Percentiles rank a stretch among this genome's conserved stretches.
Evolutionary conservation across 176 grass and related monocot genomes (phyloP).

Genomic region (Miscanthus lutarioriparius): DNA sequence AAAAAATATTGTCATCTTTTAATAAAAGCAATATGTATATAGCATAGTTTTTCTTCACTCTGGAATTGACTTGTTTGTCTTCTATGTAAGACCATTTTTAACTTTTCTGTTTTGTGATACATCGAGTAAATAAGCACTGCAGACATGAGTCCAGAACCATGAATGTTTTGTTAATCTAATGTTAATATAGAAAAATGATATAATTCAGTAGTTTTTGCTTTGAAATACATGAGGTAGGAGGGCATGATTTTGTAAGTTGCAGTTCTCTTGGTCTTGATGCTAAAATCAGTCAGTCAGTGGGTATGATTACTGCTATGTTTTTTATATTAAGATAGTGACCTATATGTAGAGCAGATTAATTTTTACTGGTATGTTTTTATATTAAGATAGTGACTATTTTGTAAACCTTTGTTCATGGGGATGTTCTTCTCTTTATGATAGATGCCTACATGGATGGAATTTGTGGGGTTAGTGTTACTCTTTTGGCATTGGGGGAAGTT

Average conservation of each 20-base stretch:
- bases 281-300: neutral
- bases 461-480: neutral
- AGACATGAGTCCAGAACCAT: neutral
- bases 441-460: neutral
- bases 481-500: neutral
- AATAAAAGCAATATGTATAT: neutral
- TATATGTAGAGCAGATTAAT: neutral
- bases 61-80: neutral
- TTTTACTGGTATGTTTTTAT: neutral
- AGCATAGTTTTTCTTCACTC: neutral
- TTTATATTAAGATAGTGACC: neutral
- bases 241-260: neutral
- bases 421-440: neutral
- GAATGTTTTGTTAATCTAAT: neutral
- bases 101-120: neutral
- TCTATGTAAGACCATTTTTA: neutral
- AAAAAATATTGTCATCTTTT: slow-evolving; percentile 14
- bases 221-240: neutral
- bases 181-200: neutral
- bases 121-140: neutral
- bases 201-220: neutral
- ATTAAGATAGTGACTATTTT: neutral
- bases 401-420: neutral
- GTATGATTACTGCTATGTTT: neutral
- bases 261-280: neutral